Evolutionary conservation across 345 rosid genomes (phyloP).

Genomic region (Linum trigynum): DNA sequence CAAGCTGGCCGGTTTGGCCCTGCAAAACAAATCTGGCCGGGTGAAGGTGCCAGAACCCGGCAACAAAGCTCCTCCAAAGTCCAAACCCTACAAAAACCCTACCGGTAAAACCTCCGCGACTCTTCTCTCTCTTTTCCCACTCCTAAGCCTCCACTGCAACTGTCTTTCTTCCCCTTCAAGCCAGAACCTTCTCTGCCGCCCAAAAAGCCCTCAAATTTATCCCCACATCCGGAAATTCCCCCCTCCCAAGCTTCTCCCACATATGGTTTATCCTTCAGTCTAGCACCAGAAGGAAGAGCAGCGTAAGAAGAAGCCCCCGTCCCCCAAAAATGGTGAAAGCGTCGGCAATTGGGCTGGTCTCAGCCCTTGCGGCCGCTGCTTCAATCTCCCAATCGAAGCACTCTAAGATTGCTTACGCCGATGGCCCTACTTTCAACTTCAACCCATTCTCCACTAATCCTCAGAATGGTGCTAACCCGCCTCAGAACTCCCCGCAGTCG

Average conservation of each 20-base stretch:
- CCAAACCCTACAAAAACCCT: constrained; percentile 4
- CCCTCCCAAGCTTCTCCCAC: too few relatives aligned
- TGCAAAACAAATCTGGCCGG: background rate
- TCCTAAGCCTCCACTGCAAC: too few relatives aligned
- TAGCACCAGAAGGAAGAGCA: background rate
- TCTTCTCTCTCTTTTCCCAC: background rate
- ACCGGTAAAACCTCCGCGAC: background rate
- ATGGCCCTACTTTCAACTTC: constrained; percentile 50
- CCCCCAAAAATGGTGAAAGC: constrained; percentile 42
- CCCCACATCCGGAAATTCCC: background rate
- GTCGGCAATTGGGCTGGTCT: constrained; percentile 46
- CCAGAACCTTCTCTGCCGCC: background rate
- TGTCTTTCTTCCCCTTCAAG: background rate
- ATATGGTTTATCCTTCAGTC: background rate
- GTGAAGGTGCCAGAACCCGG: background rate
- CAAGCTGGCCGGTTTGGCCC: too few relatives aligned
- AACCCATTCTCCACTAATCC: constrained; percentile 22
- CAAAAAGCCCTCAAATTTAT: background rate
- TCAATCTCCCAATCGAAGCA: constrained; percentile 27
- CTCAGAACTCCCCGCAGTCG: constrained; percentile 8
- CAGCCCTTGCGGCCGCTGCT: constrained; percentile 65
- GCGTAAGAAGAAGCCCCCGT: background rate
- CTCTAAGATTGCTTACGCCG: constrained; percentile 27
- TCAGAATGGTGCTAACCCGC: constrained; percentile 20
- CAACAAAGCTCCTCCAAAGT: background rate